Conservation (phyloP, 75 land plant species). For the Pseudotsuga menziesii region DNA sequence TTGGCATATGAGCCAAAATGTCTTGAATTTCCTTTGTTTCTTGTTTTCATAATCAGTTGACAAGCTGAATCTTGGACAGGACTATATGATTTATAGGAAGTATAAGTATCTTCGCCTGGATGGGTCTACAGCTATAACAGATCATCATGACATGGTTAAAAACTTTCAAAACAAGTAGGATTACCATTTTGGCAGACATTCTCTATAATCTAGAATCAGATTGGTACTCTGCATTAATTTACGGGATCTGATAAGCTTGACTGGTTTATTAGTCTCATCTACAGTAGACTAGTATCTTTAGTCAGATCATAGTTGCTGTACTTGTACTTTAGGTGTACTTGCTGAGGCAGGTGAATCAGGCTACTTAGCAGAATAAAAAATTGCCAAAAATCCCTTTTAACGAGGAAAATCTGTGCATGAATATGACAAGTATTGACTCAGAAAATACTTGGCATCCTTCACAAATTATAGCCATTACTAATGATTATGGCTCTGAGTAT, state of each 20-base stretch:
- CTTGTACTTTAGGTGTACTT: background rate
- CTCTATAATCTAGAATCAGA: background rate
- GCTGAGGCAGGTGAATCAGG: background rate
- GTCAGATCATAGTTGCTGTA: too few relatives aligned
- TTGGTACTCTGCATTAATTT: background rate
- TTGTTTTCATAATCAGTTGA: background rate
- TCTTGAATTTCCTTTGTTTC: background rate
- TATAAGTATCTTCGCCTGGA: constrained; percentile 89
- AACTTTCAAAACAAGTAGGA: constrained; percentile 82
- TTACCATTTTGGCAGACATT: background rate
- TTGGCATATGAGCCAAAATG: too few relatives aligned
- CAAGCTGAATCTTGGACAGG: constrained; percentile 39
- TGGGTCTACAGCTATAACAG: constrained; percentile 89
- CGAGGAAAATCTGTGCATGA: too few relatives aligned
- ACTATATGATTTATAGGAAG: constrained; percentile 92
- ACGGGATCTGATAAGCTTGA: background rate
- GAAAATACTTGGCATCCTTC: too few relatives aligned
- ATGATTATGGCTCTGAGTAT: too few relatives aligned
- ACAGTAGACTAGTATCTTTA: background rate
- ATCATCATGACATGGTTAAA: constrained; percentile 90
- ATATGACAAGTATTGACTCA: too few relatives aligned
- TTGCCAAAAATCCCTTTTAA: too few relatives aligned
- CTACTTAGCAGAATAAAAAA: too few relatives aligned
- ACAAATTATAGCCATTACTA: too few relatives aligned
- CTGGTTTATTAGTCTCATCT: too few relatives aligned